Evolutionary conservation across 2,329 filamentous ascomycete species (phyloP).

Genomic region (Mycosphaerella arachidis): DNA sequence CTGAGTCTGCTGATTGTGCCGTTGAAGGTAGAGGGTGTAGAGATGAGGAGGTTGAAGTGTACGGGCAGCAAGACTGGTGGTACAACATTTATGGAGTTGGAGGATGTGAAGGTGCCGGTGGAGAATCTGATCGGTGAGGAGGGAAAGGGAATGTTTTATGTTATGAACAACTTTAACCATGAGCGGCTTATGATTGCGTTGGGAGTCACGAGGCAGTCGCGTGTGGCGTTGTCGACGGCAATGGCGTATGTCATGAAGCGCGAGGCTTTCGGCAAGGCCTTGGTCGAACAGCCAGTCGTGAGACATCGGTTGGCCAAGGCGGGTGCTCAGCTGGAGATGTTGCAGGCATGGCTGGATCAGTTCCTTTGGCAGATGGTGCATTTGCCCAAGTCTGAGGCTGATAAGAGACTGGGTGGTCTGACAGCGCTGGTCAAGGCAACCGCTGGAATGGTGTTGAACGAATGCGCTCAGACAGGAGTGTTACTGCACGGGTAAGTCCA

Average conservation of each 20-base stretch:
- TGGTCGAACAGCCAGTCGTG: conserved; percentile 70
- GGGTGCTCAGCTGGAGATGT: conserved; percentile 62
- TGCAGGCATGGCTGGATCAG: conserved; percentile 67
- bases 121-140: conserved; percentile 67
- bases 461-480: conserved; percentile 64
- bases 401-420: conserved; percentile 61
- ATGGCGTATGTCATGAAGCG: conserved; percentile 60
- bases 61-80: conserved; percentile 60
- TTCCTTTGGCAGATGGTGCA: conserved; percentile 63
- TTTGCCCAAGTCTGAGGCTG: conserved; percentile 53
- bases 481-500: conserved; percentile 56
- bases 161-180: conserved; percentile 24
- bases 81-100: conserved; percentile 69
- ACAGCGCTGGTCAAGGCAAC: conserved; percentile 71
- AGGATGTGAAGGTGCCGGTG: conserved; percentile 66
- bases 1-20: conserved; percentile 21
- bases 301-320: conserved; percentile 64
- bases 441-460: conserved; percentile 64
- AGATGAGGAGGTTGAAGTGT: conserved; percentile 62
- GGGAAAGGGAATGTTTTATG: conserved; percentile 66
- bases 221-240: conserved; percentile 55
- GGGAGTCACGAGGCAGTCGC: conserved; percentile 56
- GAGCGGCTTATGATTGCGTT: conserved; percentile 61
- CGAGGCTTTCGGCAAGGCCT: conserved; percentile 61
- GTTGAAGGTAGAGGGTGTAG: conserved; percentile 55